Percentiles rank a stretch among this genome's conserved stretches.
Evolutionary conservation across 352 stramenopile species (phyloP).

Genomic region (Phytophthora pseudosyringae): DNA sequence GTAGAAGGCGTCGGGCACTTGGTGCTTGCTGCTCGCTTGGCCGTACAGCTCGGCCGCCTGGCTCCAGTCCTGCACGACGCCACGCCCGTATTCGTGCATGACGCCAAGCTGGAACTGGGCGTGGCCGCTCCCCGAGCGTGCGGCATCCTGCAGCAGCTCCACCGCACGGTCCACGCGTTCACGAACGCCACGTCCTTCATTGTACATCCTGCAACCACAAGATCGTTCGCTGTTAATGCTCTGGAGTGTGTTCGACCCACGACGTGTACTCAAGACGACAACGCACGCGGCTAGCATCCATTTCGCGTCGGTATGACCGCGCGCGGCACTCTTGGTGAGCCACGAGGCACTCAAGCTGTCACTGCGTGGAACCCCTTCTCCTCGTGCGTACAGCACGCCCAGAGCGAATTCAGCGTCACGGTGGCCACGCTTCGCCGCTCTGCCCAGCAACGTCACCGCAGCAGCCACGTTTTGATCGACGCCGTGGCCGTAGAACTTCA

Average conservation of each 20-base stretch:
- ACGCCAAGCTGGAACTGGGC: conserved; percentile 54
- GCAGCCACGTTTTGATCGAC: conserved; percentile 35
- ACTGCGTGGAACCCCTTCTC: conserved; percentile 36
- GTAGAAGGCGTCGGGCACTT: conserved; percentile 58
- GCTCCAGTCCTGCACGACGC: conserved; percentile 42
- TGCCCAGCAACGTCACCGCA: conserved; percentile 38
- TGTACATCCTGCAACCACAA: conserved; percentile 39
- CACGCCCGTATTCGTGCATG: conserved; percentile 65
- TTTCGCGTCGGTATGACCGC: conserved; percentile 50
- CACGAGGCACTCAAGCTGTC: conserved; percentile 44
- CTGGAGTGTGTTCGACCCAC: too few species aligned
- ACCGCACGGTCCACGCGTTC: conserved; percentile 41
- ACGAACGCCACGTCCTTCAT: conserved; percentile 46
- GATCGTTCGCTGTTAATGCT: neutral
- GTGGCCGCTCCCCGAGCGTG: conserved; percentile 21
- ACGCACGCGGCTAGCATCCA: conserved; percentile 63
- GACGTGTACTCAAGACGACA: too few species aligned
- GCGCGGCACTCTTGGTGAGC: conserved; percentile 45
- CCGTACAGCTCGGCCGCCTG: conserved; percentile 47
- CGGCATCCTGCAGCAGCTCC: conserved; percentile 42
- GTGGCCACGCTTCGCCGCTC: conserved; percentile 38
- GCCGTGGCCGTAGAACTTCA: conserved; percentile 62
- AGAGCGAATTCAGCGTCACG: conserved; percentile 57
- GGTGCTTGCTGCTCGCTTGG: conserved; percentile 18
- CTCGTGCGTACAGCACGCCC: conserved; percentile 45